These are phyloP conservation scores for Excoecaria cochinchinensis DNA, from an alignment of 345 rosid species.

Conservation along the genomic window DNA sequence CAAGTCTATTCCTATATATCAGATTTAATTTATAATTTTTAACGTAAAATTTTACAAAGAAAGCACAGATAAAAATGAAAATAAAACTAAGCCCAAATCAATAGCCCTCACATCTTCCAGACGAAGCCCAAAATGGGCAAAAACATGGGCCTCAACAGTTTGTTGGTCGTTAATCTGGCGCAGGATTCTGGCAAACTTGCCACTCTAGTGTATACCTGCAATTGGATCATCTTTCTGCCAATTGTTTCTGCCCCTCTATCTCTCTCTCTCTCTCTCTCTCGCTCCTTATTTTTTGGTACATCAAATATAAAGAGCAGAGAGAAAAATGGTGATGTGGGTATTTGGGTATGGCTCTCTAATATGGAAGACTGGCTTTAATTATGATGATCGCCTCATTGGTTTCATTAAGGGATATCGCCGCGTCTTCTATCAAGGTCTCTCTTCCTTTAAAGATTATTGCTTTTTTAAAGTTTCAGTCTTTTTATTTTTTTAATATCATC, in stretches of 20 bases:
- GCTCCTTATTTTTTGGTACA: not conserved
- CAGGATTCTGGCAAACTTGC: not conserved
- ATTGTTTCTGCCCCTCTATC: no score
- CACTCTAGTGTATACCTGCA: not conserved
- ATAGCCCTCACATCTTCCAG: no score
- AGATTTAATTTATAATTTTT: no score
- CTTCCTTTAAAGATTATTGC: not conserved
- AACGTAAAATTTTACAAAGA: no score
- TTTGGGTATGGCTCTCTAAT: constrained; percentile 84
- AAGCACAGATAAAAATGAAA: no score
- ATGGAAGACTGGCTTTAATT: constrained; percentile 78
- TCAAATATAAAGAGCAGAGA: not conserved
- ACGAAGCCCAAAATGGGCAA: not conserved
- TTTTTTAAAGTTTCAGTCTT: not conserved
- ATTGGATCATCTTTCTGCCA: not conserved
- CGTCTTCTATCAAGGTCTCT: constrained; percentile 77
- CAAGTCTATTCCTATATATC: no score
- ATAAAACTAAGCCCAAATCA: no score
- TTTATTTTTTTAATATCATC: not conserved
- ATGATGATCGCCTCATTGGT: constrained; percentile 72
- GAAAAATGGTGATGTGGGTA: constrained; percentile 76
- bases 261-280: no score
- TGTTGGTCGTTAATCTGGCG: not conserved
- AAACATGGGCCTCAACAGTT: not conserved
- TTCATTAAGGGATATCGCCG: constrained; percentile 82